Base-by-base conservation (phyloP, 2,329 filamentous ascomycete genomes). In the Colletotrichum higginsianum region DNA sequence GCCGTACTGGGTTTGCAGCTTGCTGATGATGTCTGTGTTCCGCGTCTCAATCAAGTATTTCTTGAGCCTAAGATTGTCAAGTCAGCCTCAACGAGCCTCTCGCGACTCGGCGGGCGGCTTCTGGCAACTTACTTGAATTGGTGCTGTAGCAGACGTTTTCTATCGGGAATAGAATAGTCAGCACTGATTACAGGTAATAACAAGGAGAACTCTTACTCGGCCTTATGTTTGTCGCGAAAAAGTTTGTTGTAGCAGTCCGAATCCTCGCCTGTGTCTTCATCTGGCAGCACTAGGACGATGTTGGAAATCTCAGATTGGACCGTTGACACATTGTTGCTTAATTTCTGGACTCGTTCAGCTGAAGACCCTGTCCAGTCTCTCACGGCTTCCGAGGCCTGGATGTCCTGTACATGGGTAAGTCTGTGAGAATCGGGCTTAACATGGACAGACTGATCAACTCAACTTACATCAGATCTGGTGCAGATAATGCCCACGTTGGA, bases 401-500 rank as follows among this genome's bases (percentile, higher is more conserved):
- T 80, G 1, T 79, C 79, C 81, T 82, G 15, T 26, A 26, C 26
- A 26, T 26, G 26, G 26, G 26, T 4, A 26, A 26, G 26, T 26
- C 4, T 26, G 26, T 26, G 26, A 26, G 26, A 4, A 26, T 26
- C 26, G 26, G 26, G 26, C 26, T 4, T 26, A 4, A 26, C 26
- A 26, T 26, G 4, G 26, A 26, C 26, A 26, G 26, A 26, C 26
- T 26, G 26, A 26, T 26, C 26, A 26, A 26, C 26, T 26, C 26
- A 26, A 9, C 79, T 71, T 72, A 82, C 84, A 73, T 86, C 84
- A 1, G 83, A 83, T 23, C 72, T 79, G 1, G 83, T 85, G 66
- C 84, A 86, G 2, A 85, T 77, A 9, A 86, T 84, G n/a, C 82
- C 79, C 9, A 85, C 77, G 3, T 84, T 85, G 0, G 79, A 79